Conservation (phyloP, 163 green algal genomes). For the Volvox carteri region DNA sequence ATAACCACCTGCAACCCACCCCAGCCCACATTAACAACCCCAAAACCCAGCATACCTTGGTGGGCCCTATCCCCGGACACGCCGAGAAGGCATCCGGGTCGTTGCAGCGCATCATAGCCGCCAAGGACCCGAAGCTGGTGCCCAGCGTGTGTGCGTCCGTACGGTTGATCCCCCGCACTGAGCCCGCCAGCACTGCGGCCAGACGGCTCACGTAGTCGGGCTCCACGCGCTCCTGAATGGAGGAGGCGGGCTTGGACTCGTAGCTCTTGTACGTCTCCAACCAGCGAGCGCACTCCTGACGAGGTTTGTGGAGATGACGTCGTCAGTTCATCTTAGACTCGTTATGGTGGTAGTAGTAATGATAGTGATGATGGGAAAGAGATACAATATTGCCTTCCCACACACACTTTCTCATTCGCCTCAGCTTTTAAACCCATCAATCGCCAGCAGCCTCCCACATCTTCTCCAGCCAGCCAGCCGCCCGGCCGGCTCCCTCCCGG, state of each 20-base stretch:
- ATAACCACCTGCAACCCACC: no score
- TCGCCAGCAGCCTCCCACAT: no score
- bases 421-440: no score
- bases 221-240: constrained; percentile 72
- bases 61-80: constrained; percentile 88
- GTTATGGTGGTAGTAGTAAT: no score
- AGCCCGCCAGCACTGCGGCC: constrained; percentile 80
- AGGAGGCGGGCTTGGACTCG: constrained; percentile 89
- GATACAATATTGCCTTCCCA: no score
- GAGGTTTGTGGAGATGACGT: not conserved
- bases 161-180: constrained; percentile 92
- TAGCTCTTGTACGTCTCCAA: constrained; percentile 96
- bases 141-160: constrained; percentile 83
- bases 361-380: no score
- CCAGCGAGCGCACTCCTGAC: constrained; percentile 93
- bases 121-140: constrained; percentile 75
- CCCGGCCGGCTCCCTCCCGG: no score
- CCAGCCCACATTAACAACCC: no score
- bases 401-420: no score
- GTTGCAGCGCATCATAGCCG: constrained; percentile 70
- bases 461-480: no score
- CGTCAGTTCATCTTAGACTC: no score
- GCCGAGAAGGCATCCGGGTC: constrained; percentile 76
- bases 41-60: no score
- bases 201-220: constrained; percentile 86